phyloP scores from a whole-genome alignment of 805 yeast species.

The Hanseniaspora taiwanica region DNA sequence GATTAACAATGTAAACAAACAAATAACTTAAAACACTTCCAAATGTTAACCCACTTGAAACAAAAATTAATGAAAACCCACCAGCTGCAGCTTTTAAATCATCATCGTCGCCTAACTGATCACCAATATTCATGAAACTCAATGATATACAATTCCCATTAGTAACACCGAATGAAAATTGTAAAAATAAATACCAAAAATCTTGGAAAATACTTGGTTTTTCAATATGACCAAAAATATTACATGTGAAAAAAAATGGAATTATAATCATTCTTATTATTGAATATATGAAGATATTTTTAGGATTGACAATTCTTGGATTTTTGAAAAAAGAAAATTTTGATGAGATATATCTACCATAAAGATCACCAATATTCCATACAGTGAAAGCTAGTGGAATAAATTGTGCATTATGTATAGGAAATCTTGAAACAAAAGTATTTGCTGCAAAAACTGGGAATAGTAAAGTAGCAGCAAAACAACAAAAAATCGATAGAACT shows the following conservation, averaged over 20 bases:
- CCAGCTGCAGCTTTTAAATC: conserved; percentile 85
- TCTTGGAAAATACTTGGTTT: conserved; percentile 26
- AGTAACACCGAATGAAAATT: conserved; percentile 70
- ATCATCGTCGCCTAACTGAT: conserved; percentile 38
- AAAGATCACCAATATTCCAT: conserved; percentile 85
- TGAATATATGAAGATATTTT: conserved; percentile 39
- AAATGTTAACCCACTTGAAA: conserved; percentile 61
- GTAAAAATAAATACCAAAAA: conserved; percentile 50
- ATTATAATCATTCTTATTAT: conserved; percentile 43
- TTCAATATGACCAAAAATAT: conserved; percentile 24
- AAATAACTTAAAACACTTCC: conserved; percentile 72
- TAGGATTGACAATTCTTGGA: conserved; percentile 11
- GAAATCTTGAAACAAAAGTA: conserved; percentile 33
- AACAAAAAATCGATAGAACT: conserved; percentile 55
- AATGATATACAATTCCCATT: conserved; percentile 79
- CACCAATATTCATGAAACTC: conserved; percentile 64
- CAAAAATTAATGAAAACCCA: conserved; percentile 73
- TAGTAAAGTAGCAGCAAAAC: conserved; percentile 59
- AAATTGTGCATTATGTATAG: conserved; percentile 28
- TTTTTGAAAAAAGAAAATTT: conserved; percentile 9
- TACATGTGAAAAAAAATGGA: conserved; percentile 52
- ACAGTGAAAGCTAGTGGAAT: conserved; percentile 68
- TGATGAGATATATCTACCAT: conserved; percentile 61
- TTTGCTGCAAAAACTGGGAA: conserved; percentile 87
- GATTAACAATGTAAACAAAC: conserved; percentile 29